These are phyloP conservation scores for Fagus crenata DNA, from an alignment of 306 rosid species.

Conservation along the genomic window DNA sequence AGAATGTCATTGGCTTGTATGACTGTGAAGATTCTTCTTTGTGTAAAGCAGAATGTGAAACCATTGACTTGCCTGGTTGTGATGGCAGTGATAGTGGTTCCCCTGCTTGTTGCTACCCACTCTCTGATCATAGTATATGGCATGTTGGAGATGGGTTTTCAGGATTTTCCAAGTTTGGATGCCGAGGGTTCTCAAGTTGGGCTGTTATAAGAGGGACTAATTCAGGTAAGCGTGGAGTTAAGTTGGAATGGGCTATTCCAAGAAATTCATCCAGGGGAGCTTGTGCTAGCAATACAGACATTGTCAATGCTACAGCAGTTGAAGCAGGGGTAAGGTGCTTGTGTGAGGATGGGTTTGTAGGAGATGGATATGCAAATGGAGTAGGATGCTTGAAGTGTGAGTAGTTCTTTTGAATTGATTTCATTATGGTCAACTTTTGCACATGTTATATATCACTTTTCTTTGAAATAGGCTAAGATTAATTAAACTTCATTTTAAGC, in stretches of 20 bases:
- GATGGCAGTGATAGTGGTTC: constrained; percentile 52
- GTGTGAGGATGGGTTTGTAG: constrained; percentile 71
- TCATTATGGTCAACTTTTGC: neutral
- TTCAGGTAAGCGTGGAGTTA: constrained; percentile 75
- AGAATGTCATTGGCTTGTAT: constrained; percentile 77
- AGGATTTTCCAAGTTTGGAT: constrained; percentile 69
- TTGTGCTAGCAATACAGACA: constrained; percentile 60
- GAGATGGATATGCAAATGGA: constrained; percentile 83
- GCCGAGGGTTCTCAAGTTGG: constrained; percentile 97
- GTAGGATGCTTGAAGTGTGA: constrained; percentile 75
- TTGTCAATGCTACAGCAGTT: constrained; percentile 62
- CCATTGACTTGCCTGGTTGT: constrained; percentile 61
- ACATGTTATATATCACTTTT: neutral
- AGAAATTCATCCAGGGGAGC: constrained; percentile 45
- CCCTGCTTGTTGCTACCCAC: constrained; percentile 89
- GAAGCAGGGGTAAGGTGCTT: constrained; percentile 59
- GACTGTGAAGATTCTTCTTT: constrained; percentile 93
- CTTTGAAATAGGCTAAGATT: neutral
- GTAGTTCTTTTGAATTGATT: constrained; percentile 16
- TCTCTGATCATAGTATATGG: constrained; percentile 81
- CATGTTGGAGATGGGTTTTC: constrained; percentile 64
- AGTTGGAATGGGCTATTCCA: constrained; percentile 88
- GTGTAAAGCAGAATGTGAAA: constrained; percentile 78
- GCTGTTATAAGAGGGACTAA: constrained; percentile 56
- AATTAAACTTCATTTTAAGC: neutral